phyloP scores from a whole-genome alignment of 1,284 basidiomycete genomes.

The Hemileia vastatrix region DNA sequence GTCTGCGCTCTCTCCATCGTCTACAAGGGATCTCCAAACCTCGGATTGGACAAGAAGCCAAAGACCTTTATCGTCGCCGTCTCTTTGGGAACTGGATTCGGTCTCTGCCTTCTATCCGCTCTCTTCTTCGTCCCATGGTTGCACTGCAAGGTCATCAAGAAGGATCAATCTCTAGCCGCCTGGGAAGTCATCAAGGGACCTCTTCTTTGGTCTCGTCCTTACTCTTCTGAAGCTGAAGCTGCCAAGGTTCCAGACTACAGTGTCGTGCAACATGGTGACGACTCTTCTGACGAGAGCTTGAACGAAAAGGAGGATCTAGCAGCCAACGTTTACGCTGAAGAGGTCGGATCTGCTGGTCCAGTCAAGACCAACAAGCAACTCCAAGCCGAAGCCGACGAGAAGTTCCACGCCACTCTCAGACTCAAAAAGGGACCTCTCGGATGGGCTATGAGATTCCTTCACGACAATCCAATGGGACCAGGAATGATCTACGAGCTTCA shows the following conservation, averaged over 20 bases:
- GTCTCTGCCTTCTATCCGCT: conserved; percentile 45
- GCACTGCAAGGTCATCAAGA: conserved; percentile 47
- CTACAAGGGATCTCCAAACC: conserved; percentile 48
- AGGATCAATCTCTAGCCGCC: conserved; percentile 47
- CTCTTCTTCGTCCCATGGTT: conserved; percentile 51
- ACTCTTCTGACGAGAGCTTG: conserved; percentile 21
- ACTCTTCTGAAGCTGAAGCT: conserved; percentile 40
- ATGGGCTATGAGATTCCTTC: conserved; percentile 24
- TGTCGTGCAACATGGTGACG: conserved; percentile 25
- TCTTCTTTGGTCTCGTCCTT: conserved; percentile 47
- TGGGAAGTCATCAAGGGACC: conserved; percentile 50
- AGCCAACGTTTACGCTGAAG: neutral
- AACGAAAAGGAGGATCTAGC: neutral
- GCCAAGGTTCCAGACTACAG: conserved; percentile 47
- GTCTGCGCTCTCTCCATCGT: conserved; percentile 29
- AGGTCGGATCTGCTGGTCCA: neutral
- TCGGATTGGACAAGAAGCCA: conserved; percentile 47
- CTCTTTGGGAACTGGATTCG: conserved; percentile 47
- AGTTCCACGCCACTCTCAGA: conserved; percentile 23
- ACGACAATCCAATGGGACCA: conserved; percentile 21
- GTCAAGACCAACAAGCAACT: conserved; percentile 23
- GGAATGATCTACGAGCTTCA: conserved; percentile 25
- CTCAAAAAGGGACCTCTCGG: conserved; percentile 21
- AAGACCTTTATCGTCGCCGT: conserved; percentile 44
- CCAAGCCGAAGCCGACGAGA: no score